Percentiles rank a stretch among this genome's conserved stretches.
phyloP scores from a whole-genome alignment of 2,329 filamentous ascomycete species.

The Herpotrichia juniperi region DNA sequence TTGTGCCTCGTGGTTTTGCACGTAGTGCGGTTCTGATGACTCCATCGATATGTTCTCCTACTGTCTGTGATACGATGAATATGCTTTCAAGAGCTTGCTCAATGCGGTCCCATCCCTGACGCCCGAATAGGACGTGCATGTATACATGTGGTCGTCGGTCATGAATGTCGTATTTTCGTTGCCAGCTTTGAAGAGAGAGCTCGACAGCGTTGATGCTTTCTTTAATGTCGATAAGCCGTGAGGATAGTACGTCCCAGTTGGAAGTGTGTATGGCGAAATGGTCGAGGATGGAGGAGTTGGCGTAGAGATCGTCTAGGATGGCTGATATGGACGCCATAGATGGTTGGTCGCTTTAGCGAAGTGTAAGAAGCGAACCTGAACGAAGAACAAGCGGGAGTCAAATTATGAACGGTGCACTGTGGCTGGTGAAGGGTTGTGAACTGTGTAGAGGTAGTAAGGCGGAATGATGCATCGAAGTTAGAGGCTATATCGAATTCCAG shows the following conservation, averaged over 20 bases:
- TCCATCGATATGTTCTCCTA: constrained; percentile 21
- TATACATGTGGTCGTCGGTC: constrained; percentile 23
- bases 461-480: not conserved
- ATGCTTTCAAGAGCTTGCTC: constrained; percentile 21
- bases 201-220: constrained; percentile 25
- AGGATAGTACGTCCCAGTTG: constrained; percentile 24
- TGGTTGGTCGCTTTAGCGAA: not conserved
- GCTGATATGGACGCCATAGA: not conserved
- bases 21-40: constrained; percentile 25
- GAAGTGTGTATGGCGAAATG: constrained; percentile 24
- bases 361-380: not conserved
- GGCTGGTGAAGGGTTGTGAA: not conserved
- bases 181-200: constrained; percentile 28
- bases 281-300: constrained; percentile 9
- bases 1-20: constrained; percentile 4
- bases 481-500: not conserved
- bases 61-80: constrained; percentile 11
- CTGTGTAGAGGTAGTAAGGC: not conserved
- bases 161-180: constrained; percentile 28
- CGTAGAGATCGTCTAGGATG: not conserved
- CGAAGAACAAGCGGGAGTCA: not conserved
- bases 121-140: constrained; percentile 29
- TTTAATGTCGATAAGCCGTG: constrained; percentile 29
- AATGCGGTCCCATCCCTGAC: constrained; percentile 24
- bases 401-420: not conserved